Base-by-base conservation (phyloP, 352 stramenopile genomes). In the Pythium phragmiticola region DNA sequence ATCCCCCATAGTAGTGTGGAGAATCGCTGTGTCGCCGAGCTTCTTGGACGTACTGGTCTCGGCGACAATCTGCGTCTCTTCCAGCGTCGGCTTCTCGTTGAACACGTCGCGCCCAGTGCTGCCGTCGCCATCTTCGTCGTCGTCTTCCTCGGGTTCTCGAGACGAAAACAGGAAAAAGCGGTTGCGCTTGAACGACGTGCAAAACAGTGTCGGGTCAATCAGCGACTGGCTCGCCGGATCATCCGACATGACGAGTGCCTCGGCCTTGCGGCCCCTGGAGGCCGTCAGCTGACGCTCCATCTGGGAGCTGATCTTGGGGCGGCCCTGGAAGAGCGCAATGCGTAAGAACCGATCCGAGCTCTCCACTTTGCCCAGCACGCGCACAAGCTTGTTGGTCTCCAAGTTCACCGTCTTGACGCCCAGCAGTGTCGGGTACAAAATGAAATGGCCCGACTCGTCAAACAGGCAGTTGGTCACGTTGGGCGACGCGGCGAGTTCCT, bases 1-100 rank as follows among this genome's bases (percentile, higher is more conserved):
- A 70, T 99, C 98, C 12, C 98, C 98, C 87, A 98, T 97, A 9
- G 95, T 99, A 26, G 98, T 99, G 60, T 98, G 96, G 17, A 99
- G 59, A 19, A 99, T 90, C 13, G 88, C 89, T 71, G 92, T 79
- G 37, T 94, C 76, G 42, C 82, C 77, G 41, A 87, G 62, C 5
- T 84, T 72, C 57, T 92, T 88, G 23, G 74, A 55, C 1, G 69
- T 66, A 14, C 73, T 81, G n/a, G 94, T 83, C 43, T 96, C 82
- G 8, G 84, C 88, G 33, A 86, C 76, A 3, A 98, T 78, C 47
- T 98, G 80, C 19, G 80, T 66, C 63, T 99, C 97, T 50, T 99
- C 94, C 11, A 97, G 77, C 57, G 95, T 97, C 19, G 97, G 97
- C 28, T 98, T 96, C 77, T 99, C 97, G 65, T 99, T 99, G 67